Evolutionary conservation across 495 filamentous ascomycete genomes (phyloP).

Genomic region (Ramalina peruviana): DNA sequence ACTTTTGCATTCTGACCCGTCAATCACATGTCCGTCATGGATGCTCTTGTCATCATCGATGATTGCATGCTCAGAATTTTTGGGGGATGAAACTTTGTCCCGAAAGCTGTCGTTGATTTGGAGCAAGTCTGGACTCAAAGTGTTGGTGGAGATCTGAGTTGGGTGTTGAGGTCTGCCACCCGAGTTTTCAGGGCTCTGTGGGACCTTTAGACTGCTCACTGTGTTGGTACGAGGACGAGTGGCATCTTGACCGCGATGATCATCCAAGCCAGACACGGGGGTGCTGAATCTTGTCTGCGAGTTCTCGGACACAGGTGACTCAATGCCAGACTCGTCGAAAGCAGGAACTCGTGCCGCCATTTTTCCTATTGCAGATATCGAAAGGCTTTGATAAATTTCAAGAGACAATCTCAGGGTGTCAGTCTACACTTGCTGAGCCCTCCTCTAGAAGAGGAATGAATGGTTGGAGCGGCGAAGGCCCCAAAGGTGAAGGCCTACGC

Average conservation of each 20-base stretch:
- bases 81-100: slow-evolving; percentile 36
- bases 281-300: slow-evolving; percentile 52
- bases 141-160: slow-evolving; percentile 12
- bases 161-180: not conserved
- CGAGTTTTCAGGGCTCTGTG: slow-evolving; percentile 23
- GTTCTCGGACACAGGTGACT: slow-evolving; percentile 47
- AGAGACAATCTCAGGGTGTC: not conserved
- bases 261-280: slow-evolving; percentile 80
- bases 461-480: not conserved
- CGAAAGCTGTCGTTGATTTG: slow-evolving; percentile 34
- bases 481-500: slow-evolving; percentile 9
- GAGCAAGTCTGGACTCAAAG: slow-evolving; percentile 29
- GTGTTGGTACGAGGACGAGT: slow-evolving; percentile 50
- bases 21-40: slow-evolving; percentile 21
- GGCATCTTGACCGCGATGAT: slow-evolving; percentile 70
- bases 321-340: slow-evolving; percentile 18
- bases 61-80: slow-evolving; percentile 71
- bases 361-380: not conserved
- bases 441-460: not conserved
- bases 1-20: slow-evolving; percentile 18
- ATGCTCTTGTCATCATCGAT: slow-evolving; percentile 60
- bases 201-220: slow-evolving; percentile 22
- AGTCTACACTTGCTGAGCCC: not conserved
- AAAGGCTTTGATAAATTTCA: not conserved
- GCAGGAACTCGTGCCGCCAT: not conserved